Evolutionary conservation across 371 early-diverging fungal species (phyloP).

Genomic region (Mucor indicus): DNA sequence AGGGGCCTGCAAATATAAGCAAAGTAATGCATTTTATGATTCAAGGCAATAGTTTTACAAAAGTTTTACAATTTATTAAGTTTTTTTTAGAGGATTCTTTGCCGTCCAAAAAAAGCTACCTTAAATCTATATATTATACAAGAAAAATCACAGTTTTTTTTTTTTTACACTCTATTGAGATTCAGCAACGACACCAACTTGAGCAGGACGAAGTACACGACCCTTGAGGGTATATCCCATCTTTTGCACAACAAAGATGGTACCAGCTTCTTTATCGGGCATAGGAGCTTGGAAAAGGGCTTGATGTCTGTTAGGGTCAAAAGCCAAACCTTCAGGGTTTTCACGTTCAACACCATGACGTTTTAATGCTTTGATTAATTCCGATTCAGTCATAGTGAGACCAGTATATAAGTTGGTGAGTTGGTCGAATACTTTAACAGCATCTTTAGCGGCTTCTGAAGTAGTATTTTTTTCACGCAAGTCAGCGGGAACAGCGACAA

Average conservation of each 20-base stretch:
- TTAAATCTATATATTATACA: too few relatives aligned
- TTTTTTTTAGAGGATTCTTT: too few relatives aligned
- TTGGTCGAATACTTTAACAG: constrained; percentile 58
- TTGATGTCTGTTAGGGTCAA: constrained; percentile 93
- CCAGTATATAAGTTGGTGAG: constrained; percentile 83
- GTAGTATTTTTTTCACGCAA: constrained; percentile 34
- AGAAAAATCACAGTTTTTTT: neutral
- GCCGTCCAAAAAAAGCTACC: too few relatives aligned
- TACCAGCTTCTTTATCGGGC: constrained; percentile 85
- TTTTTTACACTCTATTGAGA: constrained; percentile 5
- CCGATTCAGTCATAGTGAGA: constrained; percentile 85
- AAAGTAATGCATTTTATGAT: too few relatives aligned
- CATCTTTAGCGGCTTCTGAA: constrained; percentile 31
- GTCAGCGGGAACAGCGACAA: constrained; percentile 70
- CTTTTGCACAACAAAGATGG: constrained; percentile 87
- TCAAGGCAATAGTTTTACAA: too few relatives aligned
- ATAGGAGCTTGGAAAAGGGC: constrained; percentile 93
- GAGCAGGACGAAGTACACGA: constrained; percentile 91
- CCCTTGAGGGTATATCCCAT: constrained; percentile 89
- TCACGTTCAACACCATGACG: constrained; percentile 88
- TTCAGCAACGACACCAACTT: constrained; percentile 92
- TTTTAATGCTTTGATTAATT: constrained; percentile 83
- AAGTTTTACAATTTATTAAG: too few relatives aligned
- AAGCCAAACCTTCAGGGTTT: constrained; percentile 79
- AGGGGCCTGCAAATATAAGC: too few relatives aligned